phyloP scores from a whole-genome alignment of 2,329 filamentous ascomycete species.

The Tolypocladium cylindrosporum region DNA sequence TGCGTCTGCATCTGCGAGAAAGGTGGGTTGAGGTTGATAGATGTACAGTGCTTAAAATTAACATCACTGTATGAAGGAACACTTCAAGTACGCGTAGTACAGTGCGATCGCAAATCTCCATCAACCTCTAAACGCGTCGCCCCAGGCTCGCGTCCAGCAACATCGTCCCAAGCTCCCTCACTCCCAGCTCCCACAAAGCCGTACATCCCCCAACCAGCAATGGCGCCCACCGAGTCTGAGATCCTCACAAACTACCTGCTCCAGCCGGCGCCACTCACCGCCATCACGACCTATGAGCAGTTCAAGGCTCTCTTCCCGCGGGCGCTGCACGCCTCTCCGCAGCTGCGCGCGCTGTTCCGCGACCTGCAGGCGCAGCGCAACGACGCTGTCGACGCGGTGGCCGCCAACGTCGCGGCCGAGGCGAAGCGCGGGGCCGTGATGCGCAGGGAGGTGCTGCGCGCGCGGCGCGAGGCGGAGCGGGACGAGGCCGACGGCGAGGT shows the following conservation, averaged over 20 bases:
- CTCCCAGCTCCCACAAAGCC: neutral
- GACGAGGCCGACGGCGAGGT: constrained; percentile 52
- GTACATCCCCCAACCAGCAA: constrained; percentile 22
- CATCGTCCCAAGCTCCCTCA: neutral
- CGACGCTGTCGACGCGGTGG: constrained; percentile 56
- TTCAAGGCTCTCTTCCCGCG: constrained; percentile 72
- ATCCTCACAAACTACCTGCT: constrained; percentile 74
- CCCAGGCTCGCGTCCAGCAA: neutral
- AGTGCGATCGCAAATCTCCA: neutral
- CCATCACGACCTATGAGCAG: constrained; percentile 61
- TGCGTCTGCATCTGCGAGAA: neutral
- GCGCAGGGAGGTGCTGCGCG: constrained; percentile 45
- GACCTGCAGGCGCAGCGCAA: constrained; percentile 70
- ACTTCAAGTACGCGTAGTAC: neutral
- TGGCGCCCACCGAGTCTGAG: constrained; percentile 64
- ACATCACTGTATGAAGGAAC: neutral
- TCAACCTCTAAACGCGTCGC: neutral
- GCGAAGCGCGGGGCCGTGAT: constrained; percentile 49
- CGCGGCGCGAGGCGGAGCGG: constrained; percentile 40
- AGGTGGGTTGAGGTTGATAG: neutral
- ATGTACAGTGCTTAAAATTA: neutral
- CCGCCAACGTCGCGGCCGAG: constrained; percentile 55
- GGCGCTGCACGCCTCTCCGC: constrained; percentile 52
- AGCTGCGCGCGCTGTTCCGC: constrained; percentile 63
- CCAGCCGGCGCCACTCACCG: constrained; percentile 62